Percentiles rank a stretch among this genome's conserved stretches.
phyloP scores from a whole-genome alignment of 106 monocot species.

The Phalaenopsis aphrodite region DNA sequence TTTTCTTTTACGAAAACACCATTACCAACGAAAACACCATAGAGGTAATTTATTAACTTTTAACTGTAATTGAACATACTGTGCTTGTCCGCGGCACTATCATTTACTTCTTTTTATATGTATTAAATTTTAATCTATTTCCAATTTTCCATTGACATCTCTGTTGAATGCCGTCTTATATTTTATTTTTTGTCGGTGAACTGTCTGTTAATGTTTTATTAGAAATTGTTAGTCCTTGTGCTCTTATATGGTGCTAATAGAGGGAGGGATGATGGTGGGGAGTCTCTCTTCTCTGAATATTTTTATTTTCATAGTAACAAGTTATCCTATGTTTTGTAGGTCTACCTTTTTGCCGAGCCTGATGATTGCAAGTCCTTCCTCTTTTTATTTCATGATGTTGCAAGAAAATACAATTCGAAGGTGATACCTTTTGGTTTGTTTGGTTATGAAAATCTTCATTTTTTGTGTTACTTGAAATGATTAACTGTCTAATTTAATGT shows the following conservation, averaged over 20 bases:
- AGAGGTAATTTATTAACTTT: neutral
- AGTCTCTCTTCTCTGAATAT: neutral
- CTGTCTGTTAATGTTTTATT: neutral
- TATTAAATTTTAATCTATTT: neutral
- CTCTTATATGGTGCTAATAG: neutral
- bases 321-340: conserved; percentile 31
- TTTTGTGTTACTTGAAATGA: neutral
- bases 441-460: neutral
- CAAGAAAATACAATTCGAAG: conserved; percentile 73
- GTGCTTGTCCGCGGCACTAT: neutral
- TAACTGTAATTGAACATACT: too few species aligned
- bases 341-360: conserved; percentile 64
- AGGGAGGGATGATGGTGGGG: neutral
- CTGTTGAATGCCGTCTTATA: neutral
- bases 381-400: conserved; percentile 45
- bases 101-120: neutral
- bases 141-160: neutral
- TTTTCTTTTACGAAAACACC: neutral
- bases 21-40: neutral
- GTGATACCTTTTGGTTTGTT: conserved; percentile 12
- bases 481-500: neutral
- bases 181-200: neutral
- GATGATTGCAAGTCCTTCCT: conserved; percentile 47
- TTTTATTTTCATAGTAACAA: neutral
- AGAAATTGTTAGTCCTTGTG: neutral